Conservation (phyloP, 805 yeast species). For the Wickerhamomyces queroliae region DNA sequence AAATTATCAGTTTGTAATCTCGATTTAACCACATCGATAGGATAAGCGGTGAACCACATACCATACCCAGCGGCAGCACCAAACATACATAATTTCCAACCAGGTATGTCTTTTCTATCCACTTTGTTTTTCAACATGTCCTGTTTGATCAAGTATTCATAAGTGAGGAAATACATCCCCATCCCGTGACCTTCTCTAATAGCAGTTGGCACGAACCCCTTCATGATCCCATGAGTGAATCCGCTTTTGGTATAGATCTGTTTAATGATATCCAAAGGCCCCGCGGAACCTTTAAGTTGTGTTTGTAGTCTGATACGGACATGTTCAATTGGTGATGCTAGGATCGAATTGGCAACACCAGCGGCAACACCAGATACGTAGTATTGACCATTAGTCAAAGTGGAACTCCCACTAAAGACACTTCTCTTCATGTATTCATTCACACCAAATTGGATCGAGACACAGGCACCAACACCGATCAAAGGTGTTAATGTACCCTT, state of each 20-base stretch:
- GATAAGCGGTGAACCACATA: slow-evolving; percentile 81
- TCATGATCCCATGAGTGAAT: slow-evolving; percentile 55
- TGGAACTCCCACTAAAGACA: slow-evolving; percentile 37
- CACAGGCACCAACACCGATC: slow-evolving; percentile 97
- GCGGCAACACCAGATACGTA: slow-evolving; percentile 87
- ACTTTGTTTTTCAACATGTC: slow-evolving; percentile 45
- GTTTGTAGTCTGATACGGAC: slow-evolving; percentile 92
- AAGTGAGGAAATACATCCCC: slow-evolving; percentile 84
- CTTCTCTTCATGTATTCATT: slow-evolving; percentile 90
- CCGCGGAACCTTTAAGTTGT: slow-evolving; percentile 60
- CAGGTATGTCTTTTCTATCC: slow-evolving; percentile 70
- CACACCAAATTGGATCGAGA: slow-evolving; percentile 91
- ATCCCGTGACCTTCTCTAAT: slow-evolving; percentile 82
- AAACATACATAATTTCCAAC: slow-evolving; percentile 77
- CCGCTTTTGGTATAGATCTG: slow-evolving; percentile 55
- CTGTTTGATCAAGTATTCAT: slow-evolving; percentile 77
- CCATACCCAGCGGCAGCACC: slow-evolving; percentile 92
- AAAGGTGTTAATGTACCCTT: slow-evolving; percentile 93
- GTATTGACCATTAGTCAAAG: slow-evolving; percentile 57
- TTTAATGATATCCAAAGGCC: slow-evolving; percentile 68
- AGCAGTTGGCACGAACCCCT: slow-evolving; percentile 80
- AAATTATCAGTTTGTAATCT: slow-evolving; percentile 75
- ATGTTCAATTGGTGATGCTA: slow-evolving; percentile 94
- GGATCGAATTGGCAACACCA: slow-evolving; percentile 82
- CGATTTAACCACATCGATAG: slow-evolving; percentile 88